Percentiles rank a stretch among this genome's conserved stretches.
phyloP scores from a whole-genome alignment of 495 filamentous ascomycete species.

The Delitschia confertaspora region DNA sequence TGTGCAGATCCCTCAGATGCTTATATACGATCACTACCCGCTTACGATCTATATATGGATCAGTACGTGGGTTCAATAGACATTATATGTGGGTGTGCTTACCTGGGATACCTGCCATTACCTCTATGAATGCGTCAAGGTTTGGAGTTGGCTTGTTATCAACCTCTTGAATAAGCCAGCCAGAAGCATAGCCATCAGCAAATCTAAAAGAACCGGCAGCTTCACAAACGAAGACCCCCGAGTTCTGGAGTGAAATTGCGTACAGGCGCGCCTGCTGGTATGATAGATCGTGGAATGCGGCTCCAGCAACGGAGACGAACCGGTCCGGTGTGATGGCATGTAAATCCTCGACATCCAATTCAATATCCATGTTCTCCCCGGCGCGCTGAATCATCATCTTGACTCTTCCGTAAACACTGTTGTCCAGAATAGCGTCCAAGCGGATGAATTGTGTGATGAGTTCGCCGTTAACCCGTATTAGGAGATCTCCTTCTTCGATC shows the following conservation, averaged over 20 bases:
- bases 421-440: constrained; percentile 89
- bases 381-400: constrained; percentile 76
- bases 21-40: constrained; percentile 91
- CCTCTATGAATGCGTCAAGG: constrained; percentile 80
- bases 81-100: constrained; percentile 2
- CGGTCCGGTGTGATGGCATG: constrained; percentile 93
- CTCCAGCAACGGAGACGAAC: constrained; percentile 88
- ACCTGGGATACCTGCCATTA: constrained; percentile 76
- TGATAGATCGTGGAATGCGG: constrained; percentile 87
- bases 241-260: constrained; percentile 71
- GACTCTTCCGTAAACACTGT: constrained; percentile 67
- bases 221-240: constrained; percentile 84
- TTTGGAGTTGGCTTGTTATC: constrained; percentile 84
- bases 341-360: constrained; percentile 78
- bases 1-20: constrained; percentile 90
- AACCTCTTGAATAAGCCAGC: constrained; percentile 88
- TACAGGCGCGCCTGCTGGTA: constrained; percentile 94
- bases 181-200: constrained; percentile 69
- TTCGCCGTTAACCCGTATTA: constrained; percentile 89
- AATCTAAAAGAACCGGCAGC: constrained; percentile 91
- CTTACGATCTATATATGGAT: constrained; percentile 56
- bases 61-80: constrained; percentile 6
- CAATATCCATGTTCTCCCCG: constrained; percentile 77
- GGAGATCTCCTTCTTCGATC: constrained; percentile 90
- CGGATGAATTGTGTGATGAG: constrained; percentile 87